These are phyloP conservation scores for Novymonas esmeraldas DNA, from an alignment of 208 protist genomes.

Conservation along the genomic window DNA sequence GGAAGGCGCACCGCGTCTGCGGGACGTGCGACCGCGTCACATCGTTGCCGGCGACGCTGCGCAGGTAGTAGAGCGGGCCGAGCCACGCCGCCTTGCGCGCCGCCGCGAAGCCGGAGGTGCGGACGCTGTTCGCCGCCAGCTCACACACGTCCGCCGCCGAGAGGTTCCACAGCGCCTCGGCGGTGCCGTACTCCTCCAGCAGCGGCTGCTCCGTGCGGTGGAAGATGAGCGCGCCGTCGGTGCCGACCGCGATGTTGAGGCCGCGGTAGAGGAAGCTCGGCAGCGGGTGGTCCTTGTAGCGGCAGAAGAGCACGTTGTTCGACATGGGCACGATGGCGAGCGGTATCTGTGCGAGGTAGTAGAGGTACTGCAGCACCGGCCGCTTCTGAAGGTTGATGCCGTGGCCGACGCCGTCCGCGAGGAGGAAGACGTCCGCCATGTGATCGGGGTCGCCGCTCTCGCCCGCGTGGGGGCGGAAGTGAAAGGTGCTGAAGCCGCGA, in stretches of 20 bases:
- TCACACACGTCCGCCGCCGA: conserved; percentile 84
- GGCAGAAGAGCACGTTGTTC: conserved; percentile 98
- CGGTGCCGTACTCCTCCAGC: conserved; percentile 92
- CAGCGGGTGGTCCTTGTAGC: conserved; percentile 96
- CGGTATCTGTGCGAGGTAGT: conserved; percentile 97
- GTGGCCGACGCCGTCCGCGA: conserved; percentile 94
- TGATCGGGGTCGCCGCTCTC: conserved; percentile 93
- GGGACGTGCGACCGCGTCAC: conserved; percentile 93
- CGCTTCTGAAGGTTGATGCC: conserved; percentile 95
- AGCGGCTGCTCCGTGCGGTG: conserved; percentile 96
- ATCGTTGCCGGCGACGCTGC: conserved; percentile 87
- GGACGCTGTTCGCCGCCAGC: conserved; percentile 80
- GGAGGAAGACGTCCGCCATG: conserved; percentile 89
- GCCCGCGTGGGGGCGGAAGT: conserved; percentile 97
- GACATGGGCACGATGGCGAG: conserved; percentile 97
- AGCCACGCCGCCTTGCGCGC: conserved; percentile 73
- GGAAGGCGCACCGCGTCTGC: conserved; percentile 93
- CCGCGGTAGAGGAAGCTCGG: conserved; percentile 93
- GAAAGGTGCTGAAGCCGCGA: conserved; percentile 92
- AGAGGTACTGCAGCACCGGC: conserved; percentile 97
- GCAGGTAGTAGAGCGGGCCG: conserved; percentile 62
- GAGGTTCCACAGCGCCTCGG: conserved; percentile 84
- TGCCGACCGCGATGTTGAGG: conserved; percentile 97
- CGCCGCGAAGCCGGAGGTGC: conserved; percentile 76
- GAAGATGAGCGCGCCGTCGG: conserved; percentile 94